These are phyloP conservation scores for Xerocomellus chrysenteron DNA, from an alignment of 768 basidiomycete genomes.

Conservation along the genomic window DNA sequence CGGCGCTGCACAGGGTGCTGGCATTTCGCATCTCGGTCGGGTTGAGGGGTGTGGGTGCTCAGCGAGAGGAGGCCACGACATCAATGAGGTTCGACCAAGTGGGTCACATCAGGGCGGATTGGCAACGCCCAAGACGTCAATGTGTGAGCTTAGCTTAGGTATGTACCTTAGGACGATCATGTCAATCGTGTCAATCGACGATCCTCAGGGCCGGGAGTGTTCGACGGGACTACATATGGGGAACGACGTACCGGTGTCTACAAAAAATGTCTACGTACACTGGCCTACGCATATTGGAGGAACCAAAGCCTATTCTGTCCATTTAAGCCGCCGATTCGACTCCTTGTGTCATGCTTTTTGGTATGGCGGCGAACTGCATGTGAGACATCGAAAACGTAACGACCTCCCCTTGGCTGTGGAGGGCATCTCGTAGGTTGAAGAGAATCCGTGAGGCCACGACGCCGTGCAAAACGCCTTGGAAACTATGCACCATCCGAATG, in stretches of 20 bases:
- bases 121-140: background rate
- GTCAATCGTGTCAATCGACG: background rate
- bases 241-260: background rate
- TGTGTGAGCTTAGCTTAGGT: background rate
- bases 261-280: background rate
- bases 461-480: conserved; percentile 9
- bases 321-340: background rate
- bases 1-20: background rate
- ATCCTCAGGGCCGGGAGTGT: background rate
- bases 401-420: background rate
- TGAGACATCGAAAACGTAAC: background rate
- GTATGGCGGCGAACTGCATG: background rate
- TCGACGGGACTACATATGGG: background rate
- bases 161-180: background rate
- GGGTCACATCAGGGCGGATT: background rate
- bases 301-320: background rate
- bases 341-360: background rate
- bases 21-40: background rate
- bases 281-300: no score
- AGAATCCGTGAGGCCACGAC: conserved; percentile 11
- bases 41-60: background rate
- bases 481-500: background rate
- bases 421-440: conserved; percentile 5
- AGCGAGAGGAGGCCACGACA: background rate
- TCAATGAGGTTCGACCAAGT: background rate